phyloP scores from a whole-genome alignment of 2,329 filamentous ascomycete species.

The Alternaria atra region DNA sequence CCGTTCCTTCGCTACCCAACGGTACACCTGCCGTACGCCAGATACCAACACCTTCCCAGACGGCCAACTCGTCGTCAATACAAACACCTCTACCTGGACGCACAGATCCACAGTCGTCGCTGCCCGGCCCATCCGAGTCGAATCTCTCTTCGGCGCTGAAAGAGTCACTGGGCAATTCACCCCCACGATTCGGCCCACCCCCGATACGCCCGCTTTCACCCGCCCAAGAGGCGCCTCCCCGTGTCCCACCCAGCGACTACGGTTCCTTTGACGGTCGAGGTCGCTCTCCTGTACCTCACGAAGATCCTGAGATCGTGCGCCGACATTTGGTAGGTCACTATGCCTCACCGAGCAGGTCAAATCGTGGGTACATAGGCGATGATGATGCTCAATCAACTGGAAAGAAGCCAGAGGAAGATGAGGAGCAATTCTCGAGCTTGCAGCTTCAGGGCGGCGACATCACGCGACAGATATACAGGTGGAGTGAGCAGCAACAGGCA shows the following conservation, averaged over 20 bases:
- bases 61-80: slow-evolving; percentile 50
- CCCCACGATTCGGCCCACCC: slow-evolving; percentile 71
- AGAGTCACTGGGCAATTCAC: slow-evolving; percentile 74
- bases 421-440: slow-evolving; percentile 91
- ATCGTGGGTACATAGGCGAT: slow-evolving; percentile 35
- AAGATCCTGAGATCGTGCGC: slow-evolving; percentile 91
- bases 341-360: slow-evolving; percentile 48
- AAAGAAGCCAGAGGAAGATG: slow-evolving; percentile 56
- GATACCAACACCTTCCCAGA: slow-evolving; percentile 60
- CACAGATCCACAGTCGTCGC: slow-evolving; percentile 63
- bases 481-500: slow-evolving; percentile 87
- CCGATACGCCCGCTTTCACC: slow-evolving; percentile 67
- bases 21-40: slow-evolving; percentile 61
- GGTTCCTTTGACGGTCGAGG: slow-evolving; percentile 81
- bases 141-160: slow-evolving; percentile 89
- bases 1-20: slow-evolving; percentile 57
- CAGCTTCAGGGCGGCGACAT: slow-evolving; percentile 93
- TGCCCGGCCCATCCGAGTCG: slow-evolving; percentile 82
- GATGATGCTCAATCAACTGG: slow-evolving; percentile 37
- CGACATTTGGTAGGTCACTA: slow-evolving; percentile 76
- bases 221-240: slow-evolving; percentile 53
- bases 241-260: slow-evolving; percentile 74
- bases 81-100: slow-evolving; percentile 72
- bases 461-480: slow-evolving; percentile 93
- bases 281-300: slow-evolving; percentile 69